Percentiles rank a stretch among this genome's conserved stretches.
phyloP scores from a whole-genome alignment of 2,329 filamentous ascomycete genomes.

The Teratosphaeria epicoccoides region DNA sequence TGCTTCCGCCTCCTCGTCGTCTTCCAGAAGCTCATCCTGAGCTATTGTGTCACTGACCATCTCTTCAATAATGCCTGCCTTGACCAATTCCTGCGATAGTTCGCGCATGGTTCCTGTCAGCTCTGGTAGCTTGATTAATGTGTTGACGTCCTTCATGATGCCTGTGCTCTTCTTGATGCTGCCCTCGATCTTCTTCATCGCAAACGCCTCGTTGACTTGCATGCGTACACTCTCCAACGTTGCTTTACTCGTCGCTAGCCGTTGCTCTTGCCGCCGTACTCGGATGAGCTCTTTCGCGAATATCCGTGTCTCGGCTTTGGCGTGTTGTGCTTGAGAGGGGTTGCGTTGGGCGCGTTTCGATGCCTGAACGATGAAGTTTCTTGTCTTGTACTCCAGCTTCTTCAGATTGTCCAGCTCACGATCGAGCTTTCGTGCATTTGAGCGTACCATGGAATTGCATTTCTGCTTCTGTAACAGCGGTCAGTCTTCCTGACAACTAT shows the following conservation, averaged over 20 bases:
- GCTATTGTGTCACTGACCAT: slow-evolving; percentile 84
- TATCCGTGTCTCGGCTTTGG: slow-evolving; percentile 68
- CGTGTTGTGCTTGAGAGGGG: slow-evolving; percentile 67
- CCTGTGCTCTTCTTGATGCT: slow-evolving; percentile 75
- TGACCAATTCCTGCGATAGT: slow-evolving; percentile 75
- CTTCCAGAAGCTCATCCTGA: slow-evolving; percentile 58
- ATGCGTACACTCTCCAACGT: slow-evolving; percentile 89
- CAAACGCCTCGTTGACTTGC: slow-evolving; percentile 96
- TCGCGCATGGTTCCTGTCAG: slow-evolving; percentile 83
- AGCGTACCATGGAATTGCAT: slow-evolving; percentile 81
- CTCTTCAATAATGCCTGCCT: slow-evolving; percentile 94
- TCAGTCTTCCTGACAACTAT: neutral
- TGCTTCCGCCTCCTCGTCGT: slow-evolving; percentile 56
- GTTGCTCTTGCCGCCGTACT: slow-evolving; percentile 61
- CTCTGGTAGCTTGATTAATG: slow-evolving; percentile 71
- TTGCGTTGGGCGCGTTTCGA: slow-evolving; percentile 72
- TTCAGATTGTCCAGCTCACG: slow-evolving; percentile 77
- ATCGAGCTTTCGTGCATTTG: slow-evolving; percentile 87
- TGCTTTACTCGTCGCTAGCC: slow-evolving; percentile 77
- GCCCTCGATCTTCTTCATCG: slow-evolving; percentile 89
- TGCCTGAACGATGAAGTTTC: slow-evolving; percentile 71
- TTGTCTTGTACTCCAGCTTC: slow-evolving; percentile 71
- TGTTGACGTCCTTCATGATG: slow-evolving; percentile 96
- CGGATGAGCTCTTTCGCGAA: slow-evolving; percentile 83
- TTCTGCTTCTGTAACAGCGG: slow-evolving; percentile 62